Base-by-base conservation (phyloP, 345 rosid genomes). In the Turnera subulata region DNA sequence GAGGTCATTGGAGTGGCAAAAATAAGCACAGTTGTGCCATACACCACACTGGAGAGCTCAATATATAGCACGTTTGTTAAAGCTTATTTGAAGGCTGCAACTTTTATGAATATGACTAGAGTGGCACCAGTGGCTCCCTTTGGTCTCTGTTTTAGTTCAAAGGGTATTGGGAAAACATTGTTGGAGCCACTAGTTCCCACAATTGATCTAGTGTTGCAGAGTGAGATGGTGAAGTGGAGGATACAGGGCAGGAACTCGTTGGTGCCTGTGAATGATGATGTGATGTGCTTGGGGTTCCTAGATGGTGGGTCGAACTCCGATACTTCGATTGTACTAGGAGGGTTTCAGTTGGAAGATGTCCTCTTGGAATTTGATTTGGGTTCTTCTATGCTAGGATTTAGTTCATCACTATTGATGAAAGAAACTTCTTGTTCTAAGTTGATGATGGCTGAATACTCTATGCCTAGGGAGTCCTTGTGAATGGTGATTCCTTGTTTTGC, bases 141-240 rank as follows among this genome's bases (percentile, higher is more conserved):
- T 51, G 72, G 58, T 25, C 71, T 58, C 25, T 85, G 98, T 44
- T 88, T 71, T 61, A 46, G 64, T 22, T 61, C 67, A 0, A 25
- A 58, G 16, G 58, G 67, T 13, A 11, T 23, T 13, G 56, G 44
- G 14, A 37, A 21, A 10, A 18, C 58, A 37, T 21, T 1, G n/a
- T 25, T 33, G 18, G 66, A 46, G 35, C 69, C 58, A 11, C 53
- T 37, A 4, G 72, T 68, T n/a, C 96, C 97, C 2, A 68, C 49
- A 17, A 76, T 88, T 29, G 95, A 85, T 11, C 60, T 88, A 4
- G 73, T 84, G 55, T 64, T 91, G 82, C 96, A 91, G 67, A 91
- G 96, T 67, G 88, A 88, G 81, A 76, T 91, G 96, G 86, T 84
- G 64, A 81, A 76, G 76, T 91, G 98, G 98, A 84, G 75, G 62